Percentiles rank a stretch among this genome's conserved stretches.
These are phyloP conservation scores for Gastrolobium villosum DNA, from an alignment of 306 rosid genomes.

Conservation along the genomic window DNA sequence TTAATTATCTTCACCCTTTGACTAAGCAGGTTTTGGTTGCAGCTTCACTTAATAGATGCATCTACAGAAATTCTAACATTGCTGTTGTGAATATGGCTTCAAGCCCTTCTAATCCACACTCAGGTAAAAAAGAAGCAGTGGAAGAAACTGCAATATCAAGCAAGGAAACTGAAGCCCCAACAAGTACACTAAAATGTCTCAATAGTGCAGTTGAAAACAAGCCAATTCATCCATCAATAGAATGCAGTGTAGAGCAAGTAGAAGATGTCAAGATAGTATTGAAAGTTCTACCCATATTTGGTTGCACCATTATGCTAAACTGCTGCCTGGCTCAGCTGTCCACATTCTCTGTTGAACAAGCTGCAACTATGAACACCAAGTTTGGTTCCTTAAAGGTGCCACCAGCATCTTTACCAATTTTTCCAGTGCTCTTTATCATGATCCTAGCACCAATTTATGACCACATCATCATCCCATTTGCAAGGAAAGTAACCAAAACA, in stretches of 20 bases:
- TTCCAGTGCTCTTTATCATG: slow-evolving; percentile 86
- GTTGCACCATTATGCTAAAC: slow-evolving; percentile 87
- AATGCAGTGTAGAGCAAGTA: slow-evolving; percentile 76
- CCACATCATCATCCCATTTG: slow-evolving; percentile 78
- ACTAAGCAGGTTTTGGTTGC: slow-evolving; percentile 72
- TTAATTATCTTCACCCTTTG: not conserved
- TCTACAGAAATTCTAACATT: slow-evolving; percentile 61
- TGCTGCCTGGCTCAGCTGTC: slow-evolving; percentile 94
- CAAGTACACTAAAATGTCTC: slow-evolving; percentile 69
- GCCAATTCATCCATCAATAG: slow-evolving; percentile 53
- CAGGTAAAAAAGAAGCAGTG: slow-evolving; percentile 32
- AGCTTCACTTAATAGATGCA: slow-evolving; percentile 60
- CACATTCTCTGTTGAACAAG: slow-evolving; percentile 94
- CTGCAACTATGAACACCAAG: slow-evolving; percentile 90
- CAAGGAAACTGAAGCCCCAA: slow-evolving; percentile 40
- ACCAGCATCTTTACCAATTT: slow-evolving; percentile 90
- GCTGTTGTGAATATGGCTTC: slow-evolving; percentile 71
- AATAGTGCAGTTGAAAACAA: slow-evolving; percentile 65
- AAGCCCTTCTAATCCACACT: slow-evolving; percentile 61
- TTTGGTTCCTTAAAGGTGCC: slow-evolving; percentile 82
- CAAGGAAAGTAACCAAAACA: slow-evolving; percentile 69
- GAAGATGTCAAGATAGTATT: slow-evolving; percentile 87
- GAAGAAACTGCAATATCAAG: slow-evolving; percentile 43
- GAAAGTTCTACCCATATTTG: slow-evolving; percentile 80
- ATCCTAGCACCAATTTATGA: slow-evolving; percentile 87